Conservation (phyloP, 2,329 filamentous ascomycete genomes). For the Microdochium bolleyi region DNA sequence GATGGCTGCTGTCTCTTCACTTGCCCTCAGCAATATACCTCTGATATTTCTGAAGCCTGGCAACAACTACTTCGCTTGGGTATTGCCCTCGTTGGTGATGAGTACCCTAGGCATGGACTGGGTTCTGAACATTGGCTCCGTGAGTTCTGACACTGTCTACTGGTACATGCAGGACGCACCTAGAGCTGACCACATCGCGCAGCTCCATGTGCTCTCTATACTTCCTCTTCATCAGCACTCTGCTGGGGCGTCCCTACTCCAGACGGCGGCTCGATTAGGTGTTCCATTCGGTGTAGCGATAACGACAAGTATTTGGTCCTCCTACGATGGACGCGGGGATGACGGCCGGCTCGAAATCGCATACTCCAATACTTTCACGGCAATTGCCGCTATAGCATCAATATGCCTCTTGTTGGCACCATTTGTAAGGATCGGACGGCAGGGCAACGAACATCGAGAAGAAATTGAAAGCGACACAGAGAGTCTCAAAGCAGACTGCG, state of each 20-base stretch:
- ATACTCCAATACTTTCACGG: conserved; percentile 20
- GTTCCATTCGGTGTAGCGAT: conserved; percentile 21
- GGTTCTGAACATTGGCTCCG: conserved; percentile 24
- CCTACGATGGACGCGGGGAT: conserved; percentile 12
- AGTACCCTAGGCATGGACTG: conserved; percentile 24
- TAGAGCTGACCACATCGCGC: conserved; percentile 3
- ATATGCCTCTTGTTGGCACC: conserved; percentile 19
- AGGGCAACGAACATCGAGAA: conserved; percentile 8
- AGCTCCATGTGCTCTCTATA: conserved; percentile 20
- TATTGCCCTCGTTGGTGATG: conserved; percentile 21
- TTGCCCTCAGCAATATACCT: conserved; percentile 18
- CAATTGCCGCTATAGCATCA: conserved; percentile 17
- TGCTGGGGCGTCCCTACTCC: conserved; percentile 20
- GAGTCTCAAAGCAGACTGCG: conserved; percentile 1
- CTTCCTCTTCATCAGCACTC: conserved; percentile 21
- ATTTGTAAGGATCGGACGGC: conserved; percentile 20
- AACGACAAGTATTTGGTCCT: conserved; percentile 24
- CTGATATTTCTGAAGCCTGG: conserved; percentile 19
- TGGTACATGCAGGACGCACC: neutral
- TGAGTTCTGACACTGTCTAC: conserved; percentile 7
- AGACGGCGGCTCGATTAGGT: conserved; percentile 19
- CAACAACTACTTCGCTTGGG: conserved; percentile 19
- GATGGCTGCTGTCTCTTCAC: conserved; percentile 12
- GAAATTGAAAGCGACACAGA: conserved; percentile 3
- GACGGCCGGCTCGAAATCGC: conserved; percentile 12